Conservation (phyloP, 805 yeast genomes). For the Teunomyces panamensis region DNA sequence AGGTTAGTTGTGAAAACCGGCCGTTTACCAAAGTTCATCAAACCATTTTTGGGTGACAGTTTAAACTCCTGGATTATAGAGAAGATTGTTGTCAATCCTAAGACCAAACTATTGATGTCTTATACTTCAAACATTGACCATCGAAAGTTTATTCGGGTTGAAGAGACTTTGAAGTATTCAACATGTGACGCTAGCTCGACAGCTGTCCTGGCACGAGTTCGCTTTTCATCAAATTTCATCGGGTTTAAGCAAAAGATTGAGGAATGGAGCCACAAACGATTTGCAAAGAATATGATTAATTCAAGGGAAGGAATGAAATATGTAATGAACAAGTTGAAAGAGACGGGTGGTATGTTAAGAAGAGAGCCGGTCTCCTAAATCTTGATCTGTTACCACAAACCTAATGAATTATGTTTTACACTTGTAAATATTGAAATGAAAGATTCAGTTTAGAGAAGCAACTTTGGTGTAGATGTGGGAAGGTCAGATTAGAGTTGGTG, state of each 20-base stretch:
- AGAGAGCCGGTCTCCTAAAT: constrained; percentile 2
- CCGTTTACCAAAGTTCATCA: constrained; percentile 73
- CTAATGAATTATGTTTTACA: neutral
- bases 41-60: constrained; percentile 65
- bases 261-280: constrained; percentile 71
- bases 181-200: constrained; percentile 37
- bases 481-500: no score
- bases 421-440: neutral
- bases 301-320: constrained; percentile 71
- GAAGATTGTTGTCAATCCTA: constrained; percentile 68
- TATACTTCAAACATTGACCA: constrained; percentile 86
- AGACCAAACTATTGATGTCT: constrained; percentile 50
- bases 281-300: constrained; percentile 62
- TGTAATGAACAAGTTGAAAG: constrained; percentile 67
- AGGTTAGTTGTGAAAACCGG: constrained; percentile 77
- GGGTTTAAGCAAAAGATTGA: constrained; percentile 76
- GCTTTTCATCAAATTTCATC: constrained; percentile 65
- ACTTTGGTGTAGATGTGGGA: no score
- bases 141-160: constrained; percentile 69
- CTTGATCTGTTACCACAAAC: neutral
- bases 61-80: constrained; percentile 82
- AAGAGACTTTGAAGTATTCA: constrained; percentile 65
- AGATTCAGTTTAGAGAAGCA: neutral
- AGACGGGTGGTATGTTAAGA: constrained; percentile 14
- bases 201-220: constrained; percentile 54